A percentile compares a stretch with the other conserved stretches of the same genome.
These are phyloP conservation scores for Lasiosphaeris hirsuta DNA, from an alignment of 495 filamentous ascomycete species.

Conservation along the genomic window DNA sequence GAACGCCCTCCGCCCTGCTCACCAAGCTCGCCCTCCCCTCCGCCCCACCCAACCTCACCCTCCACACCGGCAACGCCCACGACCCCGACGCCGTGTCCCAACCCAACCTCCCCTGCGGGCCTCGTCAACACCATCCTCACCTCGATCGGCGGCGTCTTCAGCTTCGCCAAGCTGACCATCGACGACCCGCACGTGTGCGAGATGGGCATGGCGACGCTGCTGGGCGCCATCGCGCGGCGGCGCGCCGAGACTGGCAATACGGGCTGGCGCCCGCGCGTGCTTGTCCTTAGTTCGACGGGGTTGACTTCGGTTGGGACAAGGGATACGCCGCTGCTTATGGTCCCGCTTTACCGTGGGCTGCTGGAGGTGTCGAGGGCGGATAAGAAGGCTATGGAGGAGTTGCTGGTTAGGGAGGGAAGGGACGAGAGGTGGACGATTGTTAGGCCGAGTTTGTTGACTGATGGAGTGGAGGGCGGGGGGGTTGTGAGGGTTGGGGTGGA, in stretches of 20 bases:
- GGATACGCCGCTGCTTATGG: constrained; percentile 51
- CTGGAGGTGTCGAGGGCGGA: constrained; percentile 54
- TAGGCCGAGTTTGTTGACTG: constrained; percentile 31
- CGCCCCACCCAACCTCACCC: constrained; percentile 26
- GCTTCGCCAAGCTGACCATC: constrained; percentile 27
- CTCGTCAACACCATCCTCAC: constrained; percentile 44
- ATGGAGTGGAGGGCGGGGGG: constrained; percentile 20
- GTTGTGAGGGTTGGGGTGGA: constrained; percentile 36
- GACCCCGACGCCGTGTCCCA: constrained; percentile 39
- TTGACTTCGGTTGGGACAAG: constrained; percentile 38
- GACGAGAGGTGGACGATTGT: constrained; percentile 46
- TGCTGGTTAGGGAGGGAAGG: constrained; percentile 28
- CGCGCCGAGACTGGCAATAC: constrained; percentile 9
- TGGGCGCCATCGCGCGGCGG: constrained; percentile 38
- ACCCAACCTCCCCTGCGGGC: constrained; percentile 26
- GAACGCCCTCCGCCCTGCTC: constrained; percentile 59
- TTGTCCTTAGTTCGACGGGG: constrained; percentile 54
- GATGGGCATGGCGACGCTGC: constrained; percentile 43
- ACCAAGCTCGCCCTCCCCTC: constrained; percentile 34
- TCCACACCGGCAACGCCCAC: constrained; percentile 54
- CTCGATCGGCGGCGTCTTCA: constrained; percentile 43
- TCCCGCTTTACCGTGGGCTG: constrained; percentile 50
- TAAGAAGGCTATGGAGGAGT: constrained; percentile 58
- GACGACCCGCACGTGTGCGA: constrained; percentile 59
- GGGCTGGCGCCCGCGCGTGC: constrained; percentile 40